These are phyloP conservation scores for Globisporangium barbulae DNA, from an alignment of 352 stramenopile genomes.

Conservation along the genomic window DNA sequence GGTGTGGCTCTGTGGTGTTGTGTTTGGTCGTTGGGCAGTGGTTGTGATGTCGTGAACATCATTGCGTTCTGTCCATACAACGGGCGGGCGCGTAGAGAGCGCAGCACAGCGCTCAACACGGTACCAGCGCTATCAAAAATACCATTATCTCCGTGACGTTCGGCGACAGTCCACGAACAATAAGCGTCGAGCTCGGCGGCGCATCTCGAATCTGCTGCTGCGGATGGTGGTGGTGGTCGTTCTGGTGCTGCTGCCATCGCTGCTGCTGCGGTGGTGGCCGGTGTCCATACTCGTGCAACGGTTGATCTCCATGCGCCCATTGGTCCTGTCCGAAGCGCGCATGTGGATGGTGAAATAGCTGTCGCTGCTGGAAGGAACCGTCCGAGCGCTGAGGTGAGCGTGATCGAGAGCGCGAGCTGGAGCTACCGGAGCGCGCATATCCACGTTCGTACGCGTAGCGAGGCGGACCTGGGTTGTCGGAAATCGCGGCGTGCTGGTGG, in stretches of 20 bases:
- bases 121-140: slow-evolving; percentile 12
- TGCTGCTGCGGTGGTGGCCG: not conserved
- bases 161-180: slow-evolving; percentile 54
- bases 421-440: not conserved
- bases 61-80: not conserved
- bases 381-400: slow-evolving; percentile 2
- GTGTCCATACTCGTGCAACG: not conserved
- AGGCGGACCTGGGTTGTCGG: not conserved
- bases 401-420: slow-evolving; percentile 8
- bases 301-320: not conserved
- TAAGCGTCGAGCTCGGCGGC: slow-evolving; percentile 55
- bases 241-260: not conserved
- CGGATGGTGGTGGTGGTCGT: not conserved
- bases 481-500: not conserved
- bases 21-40: not conserved
- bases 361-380: slow-evolving; percentile 6
- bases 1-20: not conserved
- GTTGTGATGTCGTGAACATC: too few relatives aligned
- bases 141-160: slow-evolving; percentile 67
- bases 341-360: not conserved
- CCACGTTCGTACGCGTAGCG: not conserved
- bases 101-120: not conserved
- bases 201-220: slow-evolving; percentile 12
- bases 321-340: not conserved
- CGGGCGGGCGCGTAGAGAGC: not conserved